Evolutionary conservation across 2,329 filamentous ascomycete genomes (phyloP).

Genomic region (Pyricularia sp.): DNA sequence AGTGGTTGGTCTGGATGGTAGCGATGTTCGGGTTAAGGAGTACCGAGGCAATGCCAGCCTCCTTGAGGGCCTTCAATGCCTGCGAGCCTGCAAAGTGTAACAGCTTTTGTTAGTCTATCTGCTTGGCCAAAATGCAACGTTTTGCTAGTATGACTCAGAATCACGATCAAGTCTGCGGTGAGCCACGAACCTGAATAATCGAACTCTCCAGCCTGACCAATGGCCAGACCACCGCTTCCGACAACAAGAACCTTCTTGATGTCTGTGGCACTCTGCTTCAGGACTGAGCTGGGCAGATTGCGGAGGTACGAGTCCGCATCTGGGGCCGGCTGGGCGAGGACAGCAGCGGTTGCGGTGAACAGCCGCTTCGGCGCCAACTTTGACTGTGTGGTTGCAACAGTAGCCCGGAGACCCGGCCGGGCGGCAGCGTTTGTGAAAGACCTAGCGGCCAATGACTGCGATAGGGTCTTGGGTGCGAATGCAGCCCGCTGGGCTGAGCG

Average conservation of each 20-base stretch:
- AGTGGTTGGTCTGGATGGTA: constrained; percentile 94
- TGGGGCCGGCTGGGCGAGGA: constrained; percentile 53
- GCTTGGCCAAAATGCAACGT: not conserved
- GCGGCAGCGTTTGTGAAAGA: constrained; percentile 19
- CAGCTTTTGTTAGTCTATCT: not conserved
- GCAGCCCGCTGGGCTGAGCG: constrained; percentile 34
- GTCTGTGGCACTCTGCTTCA: constrained; percentile 69
- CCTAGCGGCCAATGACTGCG: constrained; percentile 28
- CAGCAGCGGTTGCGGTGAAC: constrained; percentile 31
- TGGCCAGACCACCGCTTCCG: constrained; percentile 86
- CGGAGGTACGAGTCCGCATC: constrained; percentile 78
- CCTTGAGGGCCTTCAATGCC: constrained; percentile 91
- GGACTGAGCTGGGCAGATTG: constrained; percentile 77
- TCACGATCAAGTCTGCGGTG: not conserved
- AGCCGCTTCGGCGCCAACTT: constrained; percentile 25
- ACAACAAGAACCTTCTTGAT: constrained; percentile 97
- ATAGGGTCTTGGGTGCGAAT: constrained; percentile 23
- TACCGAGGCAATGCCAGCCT: constrained; percentile 81
- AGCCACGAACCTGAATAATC: constrained; percentile 79
- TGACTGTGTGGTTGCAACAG: constrained; percentile 18
- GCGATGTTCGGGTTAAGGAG: constrained; percentile 98
- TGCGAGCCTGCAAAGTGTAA: constrained; percentile 56
- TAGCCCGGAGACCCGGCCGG: constrained; percentile 9
- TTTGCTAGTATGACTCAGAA: constrained; percentile 14
- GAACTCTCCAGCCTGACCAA: constrained; percentile 96